phyloP scores from a whole-genome alignment of 2,329 filamentous ascomycete genomes.

The Tolypocladium ophioglossoides region DNA sequence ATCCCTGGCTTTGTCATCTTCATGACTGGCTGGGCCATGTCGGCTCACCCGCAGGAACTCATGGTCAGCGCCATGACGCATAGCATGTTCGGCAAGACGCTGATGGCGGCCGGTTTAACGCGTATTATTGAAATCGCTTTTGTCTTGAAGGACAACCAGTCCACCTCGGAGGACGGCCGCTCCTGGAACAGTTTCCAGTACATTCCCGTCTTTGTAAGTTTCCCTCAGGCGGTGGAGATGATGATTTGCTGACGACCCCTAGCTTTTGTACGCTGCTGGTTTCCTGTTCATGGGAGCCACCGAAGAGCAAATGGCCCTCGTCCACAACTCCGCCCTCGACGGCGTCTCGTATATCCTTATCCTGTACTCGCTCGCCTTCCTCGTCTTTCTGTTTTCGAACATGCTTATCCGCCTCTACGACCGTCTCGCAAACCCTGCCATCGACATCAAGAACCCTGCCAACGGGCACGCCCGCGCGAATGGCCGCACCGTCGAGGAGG shows the following conservation, averaged over 20 bases:
- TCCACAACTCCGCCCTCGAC: slow-evolving; percentile 65
- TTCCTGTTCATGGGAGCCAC: slow-evolving; percentile 98
- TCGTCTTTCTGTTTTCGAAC: slow-evolving; percentile 84
- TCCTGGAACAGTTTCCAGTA: slow-evolving; percentile 54
- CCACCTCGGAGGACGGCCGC: slow-evolving; percentile 54
- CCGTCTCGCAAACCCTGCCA: slow-evolving; percentile 33
- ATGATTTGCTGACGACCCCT: slow-evolving; percentile 4
- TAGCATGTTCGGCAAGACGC: slow-evolving; percentile 80
- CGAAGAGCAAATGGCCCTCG: slow-evolving; percentile 84
- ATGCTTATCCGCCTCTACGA: slow-evolving; percentile 81
- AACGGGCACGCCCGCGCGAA: slow-evolving; percentile 24
- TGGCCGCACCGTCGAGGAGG: slow-evolving; percentile 32
- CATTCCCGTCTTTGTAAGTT: slow-evolving; percentile 45
- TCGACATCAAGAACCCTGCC: slow-evolving; percentile 23
- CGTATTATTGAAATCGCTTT: slow-evolving; percentile 90
- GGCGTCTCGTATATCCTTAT: slow-evolving; percentile 91
- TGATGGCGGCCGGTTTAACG: slow-evolving; percentile 80
- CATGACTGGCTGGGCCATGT: slow-evolving; percentile 94
- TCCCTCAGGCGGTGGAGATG: neutral
- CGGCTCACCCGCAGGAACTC: slow-evolving; percentile 74
- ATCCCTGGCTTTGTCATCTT: slow-evolving; percentile 86
- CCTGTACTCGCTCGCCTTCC: slow-evolving; percentile 78
- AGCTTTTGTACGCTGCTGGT: slow-evolving; percentile 85
- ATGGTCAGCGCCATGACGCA: slow-evolving; percentile 83
- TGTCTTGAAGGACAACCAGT: slow-evolving; percentile 62